These are phyloP conservation scores for Aureobasidium sp. DNA, from an alignment of 2,329 filamentous ascomycete species.

Conservation along the genomic window DNA sequence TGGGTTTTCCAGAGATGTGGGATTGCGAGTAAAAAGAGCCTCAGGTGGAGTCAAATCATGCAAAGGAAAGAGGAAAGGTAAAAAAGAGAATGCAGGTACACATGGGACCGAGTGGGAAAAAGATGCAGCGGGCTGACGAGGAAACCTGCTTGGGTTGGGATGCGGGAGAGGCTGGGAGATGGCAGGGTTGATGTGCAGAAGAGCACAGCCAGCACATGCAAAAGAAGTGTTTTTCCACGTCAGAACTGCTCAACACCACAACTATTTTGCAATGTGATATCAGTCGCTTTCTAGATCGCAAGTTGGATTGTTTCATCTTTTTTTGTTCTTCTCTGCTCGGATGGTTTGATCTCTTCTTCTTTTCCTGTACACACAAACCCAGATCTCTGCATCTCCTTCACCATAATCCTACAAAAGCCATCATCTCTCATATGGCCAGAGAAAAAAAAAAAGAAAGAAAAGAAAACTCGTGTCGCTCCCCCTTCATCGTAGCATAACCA, in stretches of 20 bases:
- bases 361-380: slow-evolving; percentile 7
- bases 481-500: not conserved
- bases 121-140: not conserved
- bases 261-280: not conserved
- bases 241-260: not conserved
- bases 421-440: not conserved
- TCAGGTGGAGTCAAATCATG: not conserved
- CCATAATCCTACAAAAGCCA: slow-evolving; percentile 5
- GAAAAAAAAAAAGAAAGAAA: no score
- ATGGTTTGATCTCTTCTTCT: not conserved
- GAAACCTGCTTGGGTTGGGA: slow-evolving; percentile 5
- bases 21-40: not conserved
- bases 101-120: not conserved
- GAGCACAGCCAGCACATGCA: not conserved
- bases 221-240: not conserved
- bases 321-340: not conserved
- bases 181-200: not conserved
- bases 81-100: not conserved
- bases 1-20: not conserved
- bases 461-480: not conserved
- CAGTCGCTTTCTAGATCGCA: no score
- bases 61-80: not conserved
- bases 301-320: not conserved
- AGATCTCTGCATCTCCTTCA: not conserved
- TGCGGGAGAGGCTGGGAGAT: slow-evolving; percentile 8